Conservation (phyloP, 805 yeast species). For the Candida suzukii region DNA sequence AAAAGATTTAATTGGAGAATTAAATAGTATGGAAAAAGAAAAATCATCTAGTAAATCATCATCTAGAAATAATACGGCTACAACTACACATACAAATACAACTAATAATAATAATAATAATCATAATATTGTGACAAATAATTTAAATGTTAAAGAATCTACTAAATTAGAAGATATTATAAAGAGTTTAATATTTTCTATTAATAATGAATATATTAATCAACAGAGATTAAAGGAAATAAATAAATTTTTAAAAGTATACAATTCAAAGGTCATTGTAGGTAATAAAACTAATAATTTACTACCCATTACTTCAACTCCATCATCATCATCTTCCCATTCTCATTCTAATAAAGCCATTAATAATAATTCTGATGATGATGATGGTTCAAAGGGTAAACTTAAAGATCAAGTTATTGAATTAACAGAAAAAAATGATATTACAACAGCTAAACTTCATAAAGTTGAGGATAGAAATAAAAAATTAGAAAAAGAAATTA, state of each 20-base stretch:
- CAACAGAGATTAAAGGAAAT: constrained; percentile 48
- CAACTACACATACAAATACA: constrained; percentile 17
- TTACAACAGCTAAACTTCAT: constrained; percentile 4
- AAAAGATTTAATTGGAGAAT: constrained; percentile 10
- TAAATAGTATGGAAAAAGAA: background rate
- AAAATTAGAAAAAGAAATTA: constrained; percentile 13
- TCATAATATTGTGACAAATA: constrained; percentile 17
- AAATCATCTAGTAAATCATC: background rate
- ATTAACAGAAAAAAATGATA: constrained; percentile 1
- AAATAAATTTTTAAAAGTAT: constrained; percentile 46
- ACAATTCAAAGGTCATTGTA: constrained; percentile 18
- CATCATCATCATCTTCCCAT: too few relatives aligned
- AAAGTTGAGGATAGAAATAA: constrained; percentile 15
- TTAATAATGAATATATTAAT: constrained; percentile 54
- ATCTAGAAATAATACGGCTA: too few relatives aligned
- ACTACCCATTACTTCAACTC: too few relatives aligned
- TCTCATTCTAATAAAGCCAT: too few relatives aligned
- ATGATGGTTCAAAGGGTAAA: background rate
- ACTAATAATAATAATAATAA: background rate
- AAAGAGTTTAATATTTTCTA: constrained; percentile 43
- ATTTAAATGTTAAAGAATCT: constrained; percentile 52
- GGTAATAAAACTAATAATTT: too few relatives aligned
- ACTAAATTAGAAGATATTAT: constrained; percentile 50
- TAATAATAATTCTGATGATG: too few relatives aligned
- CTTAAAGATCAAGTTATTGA: background rate